These are phyloP conservation scores for Globisporangium echinulatum DNA, from an alignment of 352 stramenopile species.

Conservation along the genomic window DNA sequence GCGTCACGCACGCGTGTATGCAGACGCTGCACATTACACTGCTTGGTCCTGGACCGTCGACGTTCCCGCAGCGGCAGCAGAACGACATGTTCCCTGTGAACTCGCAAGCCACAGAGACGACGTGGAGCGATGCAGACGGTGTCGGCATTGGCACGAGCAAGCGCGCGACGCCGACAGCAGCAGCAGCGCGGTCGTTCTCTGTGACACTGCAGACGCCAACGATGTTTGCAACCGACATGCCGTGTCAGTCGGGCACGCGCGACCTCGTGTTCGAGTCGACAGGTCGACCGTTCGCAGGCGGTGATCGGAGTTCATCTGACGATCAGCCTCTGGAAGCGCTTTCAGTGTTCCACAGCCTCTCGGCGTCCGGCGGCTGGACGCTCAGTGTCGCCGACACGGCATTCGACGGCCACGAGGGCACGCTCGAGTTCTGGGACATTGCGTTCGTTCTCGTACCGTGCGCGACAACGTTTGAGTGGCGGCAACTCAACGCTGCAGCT, in stretches of 20 bases:
- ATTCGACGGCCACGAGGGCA: conserved; percentile 32
- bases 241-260: conserved; percentile 22
- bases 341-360: conserved; percentile 47
- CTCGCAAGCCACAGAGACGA: conserved; percentile 27
- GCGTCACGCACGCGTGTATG: conserved; percentile 48
- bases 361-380: conserved; percentile 49
- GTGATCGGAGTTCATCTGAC: background rate
- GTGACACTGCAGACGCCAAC: conserved; percentile 40
- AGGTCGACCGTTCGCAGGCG: background rate
- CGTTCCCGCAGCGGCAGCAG: conserved; percentile 44
- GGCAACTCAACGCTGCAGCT: conserved; percentile 21
- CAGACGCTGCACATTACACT: conserved; percentile 51
- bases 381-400: conserved; percentile 39
- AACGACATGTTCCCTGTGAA: conserved; percentile 27
- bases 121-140: conserved; percentile 35
- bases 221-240: conserved; percentile 22
- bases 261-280: conserved; percentile 28
- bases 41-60: conserved; percentile 51
- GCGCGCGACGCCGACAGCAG: conserved; percentile 23
- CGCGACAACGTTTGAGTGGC: conserved; percentile 50
- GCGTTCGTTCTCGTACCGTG: conserved; percentile 46
- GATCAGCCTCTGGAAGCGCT: conserved; percentile 35
- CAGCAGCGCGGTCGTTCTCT: conserved; percentile 38
- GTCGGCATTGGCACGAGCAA: conserved; percentile 19
- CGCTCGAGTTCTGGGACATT: conserved; percentile 46